Evolutionary conservation across 2,329 filamentous ascomycete genomes (phyloP).

Genomic region (Alternaria gaisen): DNA sequence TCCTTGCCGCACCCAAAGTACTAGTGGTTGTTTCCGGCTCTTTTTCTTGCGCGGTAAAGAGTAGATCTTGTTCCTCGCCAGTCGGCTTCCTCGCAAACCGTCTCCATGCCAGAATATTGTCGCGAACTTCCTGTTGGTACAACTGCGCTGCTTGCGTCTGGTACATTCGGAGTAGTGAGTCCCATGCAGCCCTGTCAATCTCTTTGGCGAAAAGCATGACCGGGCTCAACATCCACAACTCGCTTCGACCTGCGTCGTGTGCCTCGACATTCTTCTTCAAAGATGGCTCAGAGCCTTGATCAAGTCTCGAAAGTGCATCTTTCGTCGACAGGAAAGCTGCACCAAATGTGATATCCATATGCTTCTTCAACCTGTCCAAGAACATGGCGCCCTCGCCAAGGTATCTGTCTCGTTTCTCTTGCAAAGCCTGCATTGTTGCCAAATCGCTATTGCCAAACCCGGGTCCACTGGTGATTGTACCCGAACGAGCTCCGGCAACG

Average conservation of each 20-base stretch:
- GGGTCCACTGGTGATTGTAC: slow-evolving; percentile 53
- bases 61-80: slow-evolving; percentile 79
- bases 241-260: slow-evolving; percentile 74
- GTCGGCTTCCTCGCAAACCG: slow-evolving; percentile 76
- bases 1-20: slow-evolving; percentile 73
- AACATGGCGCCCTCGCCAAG: slow-evolving; percentile 78
- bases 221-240: slow-evolving; percentile 88
- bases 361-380: slow-evolving; percentile 79
- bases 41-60: slow-evolving; percentile 92
- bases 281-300: slow-evolving; percentile 57
- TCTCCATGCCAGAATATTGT: slow-evolving; percentile 81
- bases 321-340: slow-evolving; percentile 75
- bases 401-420: slow-evolving; percentile 94
- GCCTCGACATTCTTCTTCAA: slow-evolving; percentile 73
- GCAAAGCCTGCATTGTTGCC: slow-evolving; percentile 88
- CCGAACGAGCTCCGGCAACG: slow-evolving; percentile 59
- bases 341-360: slow-evolving; percentile 83
- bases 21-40: slow-evolving; percentile 76
- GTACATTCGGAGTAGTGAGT: slow-evolving; percentile 79
- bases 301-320: slow-evolving; percentile 62
- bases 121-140: slow-evolving; percentile 83
- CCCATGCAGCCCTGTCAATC: slow-evolving; percentile 83
- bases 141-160: slow-evolving; percentile 77
- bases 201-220: slow-evolving; percentile 89
- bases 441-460: slow-evolving; percentile 77